Conservation (phyloP, 1,284 basidiomycete species). For the Puccinia polysora region DNA sequence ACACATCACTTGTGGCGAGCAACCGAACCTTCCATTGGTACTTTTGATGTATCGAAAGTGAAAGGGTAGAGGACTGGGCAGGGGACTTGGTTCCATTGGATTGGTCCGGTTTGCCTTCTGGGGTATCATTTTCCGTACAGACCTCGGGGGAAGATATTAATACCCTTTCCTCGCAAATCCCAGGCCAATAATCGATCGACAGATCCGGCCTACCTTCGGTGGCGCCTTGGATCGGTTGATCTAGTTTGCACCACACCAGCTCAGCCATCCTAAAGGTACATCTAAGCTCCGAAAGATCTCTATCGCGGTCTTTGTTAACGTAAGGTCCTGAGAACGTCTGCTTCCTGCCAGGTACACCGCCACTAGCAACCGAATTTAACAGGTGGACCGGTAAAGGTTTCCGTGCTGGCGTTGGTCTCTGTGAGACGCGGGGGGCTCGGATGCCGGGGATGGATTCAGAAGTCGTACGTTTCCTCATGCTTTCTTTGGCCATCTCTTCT, state of each 20-base stretch:
- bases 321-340: constrained; percentile 46
- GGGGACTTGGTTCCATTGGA: background rate
- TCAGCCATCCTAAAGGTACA: constrained; percentile 64
- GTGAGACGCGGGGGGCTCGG: constrained; percentile 44
- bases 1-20: constrained; percentile 24
- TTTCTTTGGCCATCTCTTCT: constrained; percentile 40
- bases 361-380: constrained; percentile 4
- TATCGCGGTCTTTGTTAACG: constrained; percentile 45
- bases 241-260: constrained; percentile 66
- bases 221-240: constrained; percentile 57
- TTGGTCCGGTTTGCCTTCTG: background rate
- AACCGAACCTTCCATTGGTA: constrained; percentile 43
- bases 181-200: constrained; percentile 67
- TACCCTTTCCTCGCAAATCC: constrained; percentile 56
- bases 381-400: constrained; percentile 1
- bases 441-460: constrained; percentile 49
- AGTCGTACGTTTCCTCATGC: background rate
- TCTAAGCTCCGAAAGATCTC: constrained; percentile 55
- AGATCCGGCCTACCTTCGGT: constrained; percentile 54
- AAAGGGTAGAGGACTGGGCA: background rate
- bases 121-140: background rate
- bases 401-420: background rate
- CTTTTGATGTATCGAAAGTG: constrained; percentile 41
- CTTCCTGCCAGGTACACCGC: constrained; percentile 26
- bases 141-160: constrained; percentile 12